phyloP scores from a whole-genome alignment of 306 rosid species.

The Malus sieversii region DNA sequence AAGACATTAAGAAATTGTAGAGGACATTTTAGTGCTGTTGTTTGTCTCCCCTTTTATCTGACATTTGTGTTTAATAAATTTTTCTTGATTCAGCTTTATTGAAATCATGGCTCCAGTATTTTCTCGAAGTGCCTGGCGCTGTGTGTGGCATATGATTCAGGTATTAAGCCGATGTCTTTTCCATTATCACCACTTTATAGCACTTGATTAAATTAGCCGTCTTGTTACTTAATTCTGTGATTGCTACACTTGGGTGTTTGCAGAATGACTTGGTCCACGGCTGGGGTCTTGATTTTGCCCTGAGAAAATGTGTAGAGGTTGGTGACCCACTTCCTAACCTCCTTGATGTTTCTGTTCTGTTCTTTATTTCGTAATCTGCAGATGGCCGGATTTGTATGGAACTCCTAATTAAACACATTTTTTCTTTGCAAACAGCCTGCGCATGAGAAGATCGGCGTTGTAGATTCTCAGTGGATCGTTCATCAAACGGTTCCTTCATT shows the following conservation, averaged over 20 bases:
- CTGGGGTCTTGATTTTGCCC: slow-evolving; percentile 97
- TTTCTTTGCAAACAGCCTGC: slow-evolving; percentile 61
- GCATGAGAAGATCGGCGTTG: slow-evolving; percentile 95
- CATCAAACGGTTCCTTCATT: slow-evolving; percentile 91
- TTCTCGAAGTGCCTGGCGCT: slow-evolving; percentile 97
- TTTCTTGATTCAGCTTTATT: slow-evolving; percentile 52
- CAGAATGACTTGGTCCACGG: slow-evolving; percentile 99
- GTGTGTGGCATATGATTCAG: slow-evolving; percentile 99
- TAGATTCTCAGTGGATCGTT: slow-evolving; percentile 93
- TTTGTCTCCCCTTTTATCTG: slow-evolving; percentile 4
- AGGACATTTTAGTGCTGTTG: not conserved
- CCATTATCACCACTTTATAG: not conserved
- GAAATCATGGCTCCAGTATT: slow-evolving; percentile 99
- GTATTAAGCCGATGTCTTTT: slow-evolving; percentile 22
- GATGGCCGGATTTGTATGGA: not conserved
- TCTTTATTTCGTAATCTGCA: not conserved
- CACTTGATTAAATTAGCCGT: slow-evolving; percentile 4
- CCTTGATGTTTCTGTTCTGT: not conserved
- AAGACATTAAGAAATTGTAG: slow-evolving; percentile 16
- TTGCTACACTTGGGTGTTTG: slow-evolving; percentile 9
- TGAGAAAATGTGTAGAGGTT: slow-evolving; percentile 91
- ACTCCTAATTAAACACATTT: not conserved
- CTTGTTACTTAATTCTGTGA: not conserved
- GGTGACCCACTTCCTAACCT: slow-evolving; percentile 16
- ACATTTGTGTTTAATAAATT: not conserved